A percentile compares a stretch with the other conserved stretches of the same genome.
Conservation (phyloP, 495 filamentous ascomycete genomes). For the Neurospora hispaniola region DNA sequence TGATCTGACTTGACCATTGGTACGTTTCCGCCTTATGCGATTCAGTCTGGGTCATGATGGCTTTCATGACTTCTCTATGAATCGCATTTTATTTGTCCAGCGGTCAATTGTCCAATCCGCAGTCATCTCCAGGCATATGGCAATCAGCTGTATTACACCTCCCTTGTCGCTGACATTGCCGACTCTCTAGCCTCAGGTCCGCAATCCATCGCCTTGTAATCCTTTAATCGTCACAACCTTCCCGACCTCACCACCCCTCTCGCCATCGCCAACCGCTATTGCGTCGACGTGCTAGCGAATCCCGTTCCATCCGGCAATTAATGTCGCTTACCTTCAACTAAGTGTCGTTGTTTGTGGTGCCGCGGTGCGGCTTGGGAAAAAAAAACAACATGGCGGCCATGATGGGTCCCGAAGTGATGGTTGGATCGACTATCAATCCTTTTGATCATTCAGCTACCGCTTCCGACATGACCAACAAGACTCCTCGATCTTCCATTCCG, state of each 20-base stretch:
- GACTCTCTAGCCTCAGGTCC: not conserved
- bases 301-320: conserved; percentile 13
- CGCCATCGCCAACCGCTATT: not conserved
- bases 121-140: not conserved
- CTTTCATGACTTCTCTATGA: not conserved
- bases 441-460: conserved; percentile 13
- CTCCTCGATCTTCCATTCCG: conserved; percentile 51
- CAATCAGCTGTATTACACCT: not conserved
- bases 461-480: conserved; percentile 9
- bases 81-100: not conserved
- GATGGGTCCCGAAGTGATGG: conserved; percentile 25
- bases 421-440: conserved; percentile 17
- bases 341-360: conserved; percentile 31
- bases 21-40: conserved; percentile 6
- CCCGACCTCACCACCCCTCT: not conserved
- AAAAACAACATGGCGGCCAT: conserved; percentile 32
- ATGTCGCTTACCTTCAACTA: conserved; percentile 29
- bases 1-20: conserved; percentile 7
- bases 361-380: conserved; percentile 37
- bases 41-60: not conserved
- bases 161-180: conserved; percentile 11
- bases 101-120: not conserved
- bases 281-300: not conserved
- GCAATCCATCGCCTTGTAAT: conserved; percentile 14
- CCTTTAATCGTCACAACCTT: conserved; percentile 14